Base-by-base conservation (phyloP, 768 basidiomycete genomes). In the Auricularia cornea region DNA sequence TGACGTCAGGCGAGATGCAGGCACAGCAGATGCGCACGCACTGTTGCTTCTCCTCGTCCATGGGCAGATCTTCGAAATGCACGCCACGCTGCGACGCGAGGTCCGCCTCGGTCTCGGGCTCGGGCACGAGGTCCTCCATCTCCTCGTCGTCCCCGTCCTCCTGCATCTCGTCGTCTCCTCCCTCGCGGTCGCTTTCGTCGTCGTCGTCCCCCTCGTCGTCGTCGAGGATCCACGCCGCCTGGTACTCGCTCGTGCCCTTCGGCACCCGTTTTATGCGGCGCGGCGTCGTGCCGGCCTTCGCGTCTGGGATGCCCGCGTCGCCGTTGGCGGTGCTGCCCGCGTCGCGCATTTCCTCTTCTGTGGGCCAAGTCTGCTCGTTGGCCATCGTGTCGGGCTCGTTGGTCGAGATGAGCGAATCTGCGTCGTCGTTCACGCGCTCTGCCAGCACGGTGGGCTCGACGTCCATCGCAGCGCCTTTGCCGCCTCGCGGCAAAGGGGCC, bases 291-390 rank as follows among this genome's bases (percentile, higher is more conserved):
- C 88, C 90, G 2, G 76, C 73, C 30, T 71, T 72, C 1, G 90
- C 90, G 66, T 89, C 88, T 2, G 90, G 86, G 18, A 90, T 71
- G 3, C 63, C 59, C 3, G 72, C 69, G n/a, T 68, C 66, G 12
- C 64, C 61, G 31, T 71, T 67, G 3, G 66, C 72, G 3, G 66
- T 65, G 0, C 60, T 73, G 8, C 57, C 66, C 0, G 70, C 75
- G 5, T 75, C 81, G 26, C 77, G 78, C 87, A 98, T 92, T 72
- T 98, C 96, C 70, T 98, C 96, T 72, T 98, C 94, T 0, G 94
- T 96, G 1, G 96, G 96, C 95, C 96, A 98, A 0, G 96, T 99
- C 73, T 99, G 96, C 70, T 99, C 96, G 71, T 96, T 97, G 38
- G 82, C 85, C 74, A 97, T 81, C 63, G 92, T 87, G 69, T 98